Base-by-base conservation (phyloP, 495 filamentous ascomycete genomes). In the Glarea lozoyensis region DNA sequence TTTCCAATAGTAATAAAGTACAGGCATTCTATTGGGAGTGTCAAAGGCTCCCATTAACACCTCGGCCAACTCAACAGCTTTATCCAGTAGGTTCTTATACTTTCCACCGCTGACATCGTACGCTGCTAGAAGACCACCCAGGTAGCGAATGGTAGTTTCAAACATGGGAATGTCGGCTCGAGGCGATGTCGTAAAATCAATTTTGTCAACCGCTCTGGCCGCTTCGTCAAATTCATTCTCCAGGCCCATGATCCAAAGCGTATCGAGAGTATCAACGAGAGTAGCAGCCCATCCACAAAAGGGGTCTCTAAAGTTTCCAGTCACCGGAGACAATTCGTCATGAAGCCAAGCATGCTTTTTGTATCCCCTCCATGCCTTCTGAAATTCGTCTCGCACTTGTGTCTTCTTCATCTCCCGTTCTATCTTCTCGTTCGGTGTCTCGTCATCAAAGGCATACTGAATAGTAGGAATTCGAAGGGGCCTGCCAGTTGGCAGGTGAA, bases 201-300 rank as follows among this genome's bases (percentile, higher is more conserved):
- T 94, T 42, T 79, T 67, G 46, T 74, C 73, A 29, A 96, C 79
- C 17, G 74, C 78, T 43, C 81, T 68, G 10, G 87, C 73, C 11
- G 88, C 92, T 43, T 89, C 86, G 38, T 88, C 78, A 58, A 97
- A 98, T 50, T 97, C 89, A 5, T 85, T 70, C 59, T 85, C 79
- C 60, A 97, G 54, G 6, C 78, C 88, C 88, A 96, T 95, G 45
- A 98, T 92, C 88, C 88, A 97, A 12, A 98, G 65, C 0, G 89
- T 93, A 60, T 98, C 92, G 27, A 98, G 65, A n/a, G 82, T 62
- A 65, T 98, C 92, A 3, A 98, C 88, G 45, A 98, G 57, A 2
- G 92, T 96, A 3, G 92, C 92, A 16, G 84, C 92, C 92, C 92
- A 98, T 17, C 86, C 86, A 58, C 82, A 88, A 55, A 98, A 98